These are phyloP conservation scores for Ophidiomyces ophidiicola DNA, from an alignment of 2,329 filamentous ascomycete species.

Conservation along the genomic window DNA sequence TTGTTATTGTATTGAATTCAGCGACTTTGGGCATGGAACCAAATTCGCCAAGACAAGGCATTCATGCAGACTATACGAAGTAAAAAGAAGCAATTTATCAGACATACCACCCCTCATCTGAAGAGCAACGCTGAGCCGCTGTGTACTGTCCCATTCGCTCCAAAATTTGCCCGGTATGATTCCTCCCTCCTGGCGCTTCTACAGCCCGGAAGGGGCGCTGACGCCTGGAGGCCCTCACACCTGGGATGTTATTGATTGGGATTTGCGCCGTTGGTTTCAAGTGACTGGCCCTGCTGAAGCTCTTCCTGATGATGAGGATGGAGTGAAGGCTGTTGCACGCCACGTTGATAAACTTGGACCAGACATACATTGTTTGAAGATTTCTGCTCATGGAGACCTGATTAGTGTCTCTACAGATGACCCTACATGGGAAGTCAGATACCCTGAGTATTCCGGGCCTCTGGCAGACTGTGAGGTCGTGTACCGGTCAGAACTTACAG, in stretches of 20 bases:
- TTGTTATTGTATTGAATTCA: too few relatives aligned
- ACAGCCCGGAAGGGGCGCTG: not conserved
- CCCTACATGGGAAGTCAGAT: conserved; percentile 1
- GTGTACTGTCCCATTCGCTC: too few relatives aligned
- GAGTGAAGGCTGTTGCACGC: not conserved
- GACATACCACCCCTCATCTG: too few relatives aligned
- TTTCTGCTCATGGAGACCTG: not conserved
- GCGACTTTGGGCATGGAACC: too few relatives aligned
- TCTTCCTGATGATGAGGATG: not conserved
- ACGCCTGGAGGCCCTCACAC: not conserved
- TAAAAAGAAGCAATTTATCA: too few relatives aligned
- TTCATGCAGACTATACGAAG: too few relatives aligned
- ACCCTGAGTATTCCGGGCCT: not conserved
- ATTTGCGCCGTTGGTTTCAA: conserved; percentile 7
- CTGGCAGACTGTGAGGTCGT: conserved; percentile 3
- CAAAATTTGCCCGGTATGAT: too few relatives aligned
- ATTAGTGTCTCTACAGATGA: conserved; percentile 5
- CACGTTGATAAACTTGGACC: conserved; percentile 7
- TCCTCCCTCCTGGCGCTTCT: conserved; percentile 1
- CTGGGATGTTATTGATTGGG: conserved; percentile 7
- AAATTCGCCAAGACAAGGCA: too few relatives aligned
- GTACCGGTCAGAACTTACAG: conserved; percentile 5
- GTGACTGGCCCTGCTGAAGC: conserved; percentile 1
- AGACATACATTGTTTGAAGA: not conserved
- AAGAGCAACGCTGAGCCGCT: too few relatives aligned